phyloP scores from a whole-genome alignment of 2,329 filamentous ascomycete genomes.

The Aspergillus sp. region DNA sequence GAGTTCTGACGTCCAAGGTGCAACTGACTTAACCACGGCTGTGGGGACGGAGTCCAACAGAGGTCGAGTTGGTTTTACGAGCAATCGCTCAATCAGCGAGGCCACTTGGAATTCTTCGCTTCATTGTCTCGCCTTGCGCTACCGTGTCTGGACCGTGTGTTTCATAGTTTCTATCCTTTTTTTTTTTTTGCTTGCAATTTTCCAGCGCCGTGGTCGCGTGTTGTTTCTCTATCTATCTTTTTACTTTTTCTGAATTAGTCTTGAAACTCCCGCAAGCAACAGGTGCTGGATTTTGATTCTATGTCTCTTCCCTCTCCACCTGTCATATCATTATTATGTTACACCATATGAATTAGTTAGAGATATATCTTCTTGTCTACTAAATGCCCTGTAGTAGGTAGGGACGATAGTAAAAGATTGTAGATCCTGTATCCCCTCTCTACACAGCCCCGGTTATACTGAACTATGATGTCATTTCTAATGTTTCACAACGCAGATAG shows the following conservation, averaged over 20 bases:
- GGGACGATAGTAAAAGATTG: not conserved
- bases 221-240: not conserved
- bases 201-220: not conserved
- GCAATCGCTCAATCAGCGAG: slow-evolving; percentile 10
- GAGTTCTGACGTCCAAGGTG: slow-evolving; percentile 22
- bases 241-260: no score
- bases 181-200: not conserved
- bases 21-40: slow-evolving; percentile 16
- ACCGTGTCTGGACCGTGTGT: not conserved
- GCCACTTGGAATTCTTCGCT: not conserved
- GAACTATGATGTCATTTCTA: not conserved
- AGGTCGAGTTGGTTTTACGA: slow-evolving; percentile 7
- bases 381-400: not conserved
- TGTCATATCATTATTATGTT: not conserved
- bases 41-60: slow-evolving; percentile 18
- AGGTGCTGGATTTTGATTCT: not conserved
- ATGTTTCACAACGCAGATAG: not conserved
- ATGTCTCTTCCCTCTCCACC: not conserved
- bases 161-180: not conserved
- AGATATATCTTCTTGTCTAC: not conserved
- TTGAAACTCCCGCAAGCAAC: not conserved
- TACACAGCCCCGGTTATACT: not conserved
- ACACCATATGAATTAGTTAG: not conserved
- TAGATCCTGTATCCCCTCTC: no score
- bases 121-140: not conserved